Base-by-base conservation (phyloP, 768 basidiomycete species). In the Mycena galopus region DNA sequence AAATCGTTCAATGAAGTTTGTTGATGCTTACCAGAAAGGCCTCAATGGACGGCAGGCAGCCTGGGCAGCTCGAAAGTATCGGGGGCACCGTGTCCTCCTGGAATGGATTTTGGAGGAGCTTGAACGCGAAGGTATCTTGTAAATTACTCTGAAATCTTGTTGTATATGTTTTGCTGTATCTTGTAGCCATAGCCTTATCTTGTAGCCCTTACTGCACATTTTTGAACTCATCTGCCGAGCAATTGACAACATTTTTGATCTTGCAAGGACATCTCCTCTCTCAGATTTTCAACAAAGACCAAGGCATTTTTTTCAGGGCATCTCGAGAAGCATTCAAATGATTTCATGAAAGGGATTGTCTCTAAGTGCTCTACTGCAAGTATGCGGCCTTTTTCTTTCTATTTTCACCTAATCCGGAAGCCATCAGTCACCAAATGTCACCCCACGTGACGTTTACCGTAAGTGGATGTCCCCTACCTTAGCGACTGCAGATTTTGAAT, bases 11-110 rank as follows among this genome's bases (percentile, higher is more conserved):
- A 27, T 2, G 17, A 57, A 58, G 17, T 81, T 78, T 65, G 79
- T 78, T 35, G 75, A 81, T 70, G 81, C 78, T 21, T 82, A 81
- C 66, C 19, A 57, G 1, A 65, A 75, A 25, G 78, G 79, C 3
- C 64, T 82, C 6, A 76, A 73, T 51, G 71, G 73, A 11, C 29
- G 59, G 8, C 72, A 77, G 50, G 77, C 77, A 25, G 71, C 74
- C 2, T 78, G 77, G 73, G 75, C 75, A 25, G 50, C 74, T n/a
- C 33, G 56, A 10, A 58, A 58, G 21, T 58, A 58, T 35, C 17
- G 33, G 8, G 56, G 56, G 7, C 56, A 58, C 32, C 32, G 56
- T 16, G n/a, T 23, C 2, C 17, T 58, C 3, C 56, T 33, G 5
- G 32, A 58, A 16, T 7, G 32, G 5, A 10, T 58, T n/a, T n/a